phyloP scores from a whole-genome alignment of 192 early-diverging fungal genomes.

The Linnemannia zychae region DNA sequence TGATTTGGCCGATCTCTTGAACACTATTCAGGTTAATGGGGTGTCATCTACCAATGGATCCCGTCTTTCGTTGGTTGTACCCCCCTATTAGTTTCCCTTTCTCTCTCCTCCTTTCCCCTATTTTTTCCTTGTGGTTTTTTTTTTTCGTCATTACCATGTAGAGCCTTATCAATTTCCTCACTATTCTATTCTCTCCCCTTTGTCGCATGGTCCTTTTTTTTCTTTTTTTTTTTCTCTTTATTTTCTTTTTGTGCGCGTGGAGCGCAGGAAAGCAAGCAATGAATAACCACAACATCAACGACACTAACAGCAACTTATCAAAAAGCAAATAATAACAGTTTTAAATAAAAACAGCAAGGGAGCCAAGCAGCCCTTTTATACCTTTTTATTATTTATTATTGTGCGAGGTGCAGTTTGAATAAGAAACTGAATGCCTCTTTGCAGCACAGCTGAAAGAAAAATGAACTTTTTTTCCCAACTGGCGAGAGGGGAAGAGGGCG shows the following conservation, averaged over 20 bases:
- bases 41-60: constrained; percentile 1
- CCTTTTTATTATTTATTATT: too few species aligned
- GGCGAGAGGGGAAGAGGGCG: neutral
- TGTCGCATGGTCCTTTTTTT: neutral
- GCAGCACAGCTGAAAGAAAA: too few species aligned
- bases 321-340: neutral
- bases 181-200: neutral
- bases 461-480: too few species aligned
- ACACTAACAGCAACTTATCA: neutral
- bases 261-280: neutral
- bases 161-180: constrained; percentile 5
- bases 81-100: constrained; percentile 26
- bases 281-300: neutral
- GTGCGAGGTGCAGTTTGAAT: too few species aligned
- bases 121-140: neutral
- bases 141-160: neutral
- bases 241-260: neutral
- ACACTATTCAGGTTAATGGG: constrained; percentile 37
- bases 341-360: neutral
- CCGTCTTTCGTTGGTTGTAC: constrained; percentile 36
- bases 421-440: too few species aligned
- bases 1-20: constrained; percentile 46
- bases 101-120: neutral
- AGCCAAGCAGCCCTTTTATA: neutral
- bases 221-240: neutral